phyloP scores from a whole-genome alignment of 2,329 filamentous ascomycete genomes.

The Sclerotinia minor region DNA sequence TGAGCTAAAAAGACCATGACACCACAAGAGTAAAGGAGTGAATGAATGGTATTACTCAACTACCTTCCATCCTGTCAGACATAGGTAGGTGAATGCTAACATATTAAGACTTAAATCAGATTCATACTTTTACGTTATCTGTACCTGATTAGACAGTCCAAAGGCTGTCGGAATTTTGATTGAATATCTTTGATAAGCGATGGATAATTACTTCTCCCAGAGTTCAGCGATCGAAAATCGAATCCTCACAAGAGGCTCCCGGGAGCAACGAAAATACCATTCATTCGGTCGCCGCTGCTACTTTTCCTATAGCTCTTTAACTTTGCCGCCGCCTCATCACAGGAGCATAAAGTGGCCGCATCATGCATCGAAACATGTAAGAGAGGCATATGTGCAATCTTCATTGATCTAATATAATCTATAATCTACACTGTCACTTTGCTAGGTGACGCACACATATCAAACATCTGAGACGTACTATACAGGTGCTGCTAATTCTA shows the following conservation, averaged over 20 bases:
- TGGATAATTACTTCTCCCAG: too few species aligned
- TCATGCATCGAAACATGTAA: background rate
- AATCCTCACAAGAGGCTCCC: background rate
- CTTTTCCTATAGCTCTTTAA: background rate
- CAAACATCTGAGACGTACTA: conserved; percentile 16
- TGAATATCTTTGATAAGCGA: too few species aligned
- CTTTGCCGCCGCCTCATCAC: background rate
- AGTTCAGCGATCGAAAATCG: background rate
- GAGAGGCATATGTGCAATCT: conserved; percentile 13
- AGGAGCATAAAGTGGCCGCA: background rate
- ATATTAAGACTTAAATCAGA: too few species aligned
- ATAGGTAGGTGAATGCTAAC: background rate
- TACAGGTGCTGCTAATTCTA: conserved; percentile 24
- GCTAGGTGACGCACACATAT: conserved; percentile 16
- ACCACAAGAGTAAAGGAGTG: background rate
- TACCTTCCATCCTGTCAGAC: too few species aligned
- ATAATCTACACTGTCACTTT: conserved; percentile 16
- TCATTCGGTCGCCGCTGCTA: background rate
- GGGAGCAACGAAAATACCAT: too few species aligned
- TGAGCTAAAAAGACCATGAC: background rate
- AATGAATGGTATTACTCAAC: too few species aligned
- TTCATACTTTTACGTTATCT: too few species aligned
- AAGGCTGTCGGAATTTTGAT: too few species aligned
- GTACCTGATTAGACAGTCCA: too few species aligned
- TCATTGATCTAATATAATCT: conserved; percentile 8